Evolutionary conservation across 805 yeast genomes (phyloP), one percentile per base, ranked within the genome.

Genomic region (Metschnikowia bowlesiae): DNA sequence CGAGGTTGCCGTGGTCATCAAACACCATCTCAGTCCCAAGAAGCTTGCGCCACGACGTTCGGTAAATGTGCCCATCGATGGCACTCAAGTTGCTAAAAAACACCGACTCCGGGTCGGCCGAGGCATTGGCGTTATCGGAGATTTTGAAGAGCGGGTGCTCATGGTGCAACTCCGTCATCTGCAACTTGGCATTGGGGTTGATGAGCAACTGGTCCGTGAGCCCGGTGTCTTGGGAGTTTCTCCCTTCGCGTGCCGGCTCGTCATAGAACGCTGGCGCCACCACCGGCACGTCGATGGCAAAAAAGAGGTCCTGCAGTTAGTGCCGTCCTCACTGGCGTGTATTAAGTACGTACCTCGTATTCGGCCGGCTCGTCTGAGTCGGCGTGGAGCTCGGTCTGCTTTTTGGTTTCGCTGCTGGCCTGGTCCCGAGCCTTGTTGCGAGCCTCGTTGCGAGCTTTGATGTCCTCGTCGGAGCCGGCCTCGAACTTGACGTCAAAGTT

Each of bases 391-490:
- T 51, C 43, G 51, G 11, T 10, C 28, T 1, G 2, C 11, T 10
- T 14, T 7, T 34, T 9, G 9, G 13, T 8, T 6, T 34, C 36
- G 16, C 14, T 34, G n/a, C 46, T 48, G 37, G 2, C 50, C 51
- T 44, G 46, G 52, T 48, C 22, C 22, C 5, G 22, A 22, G 13
- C 9, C 4, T 34, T 16, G 16, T 14, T 34, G n/a, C 46, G 48
- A 34, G 2, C 51, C 51, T 44, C 47, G 52, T 48, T 32, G 29
- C 90, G 76, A 13, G 80, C 78, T 56, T 78, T 81, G 47, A 89
- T 82, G 66, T 90, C 97, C 46, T 85, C 96, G 55, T 84, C 89
- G 3, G 96, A 87, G 9, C 97, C 97, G 6, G 97, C 96, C 69
- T 89, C 96, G 57, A 80, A 84, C 16, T 81, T 82, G 50, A 67